Conservation (phyloP, 73 alveolate genomes). For the Paraurostyla sp. region DNA sequence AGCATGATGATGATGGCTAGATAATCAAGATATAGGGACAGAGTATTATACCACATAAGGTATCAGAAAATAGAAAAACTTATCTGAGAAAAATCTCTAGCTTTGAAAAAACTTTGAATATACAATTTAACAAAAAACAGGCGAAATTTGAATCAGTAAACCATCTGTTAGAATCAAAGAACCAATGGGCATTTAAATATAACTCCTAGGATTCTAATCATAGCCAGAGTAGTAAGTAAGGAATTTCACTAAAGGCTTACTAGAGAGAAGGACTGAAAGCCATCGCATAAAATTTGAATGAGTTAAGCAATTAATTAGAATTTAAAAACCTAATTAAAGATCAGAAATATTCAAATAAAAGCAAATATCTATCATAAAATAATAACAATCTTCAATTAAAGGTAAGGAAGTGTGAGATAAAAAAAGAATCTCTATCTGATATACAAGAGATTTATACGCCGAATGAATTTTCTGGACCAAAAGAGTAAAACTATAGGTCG, state of each 20-base stretch:
- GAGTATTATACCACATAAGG: too few species aligned
- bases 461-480: neutral
- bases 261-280: slow-evolving; percentile 6
- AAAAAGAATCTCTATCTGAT: slow-evolving; percentile 13
- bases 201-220: neutral
- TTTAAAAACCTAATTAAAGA: slow-evolving; percentile 3
- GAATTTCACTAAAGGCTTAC: neutral
- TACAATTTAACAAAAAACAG: neutral
- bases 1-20: too few species aligned
- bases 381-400: neutral
- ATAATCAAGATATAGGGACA: too few species aligned
- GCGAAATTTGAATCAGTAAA: neutral
- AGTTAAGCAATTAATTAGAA: slow-evolving; percentile 1
- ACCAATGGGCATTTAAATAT: slow-evolving; percentile 4
- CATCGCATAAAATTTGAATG: slow-evolving; percentile 22
- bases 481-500: neutral
- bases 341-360: slow-evolving; percentile 8
- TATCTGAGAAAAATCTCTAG: slow-evolving; percentile 2
- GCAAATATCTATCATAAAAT: neutral
- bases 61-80: too few species aligned
- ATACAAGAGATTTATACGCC: neutral
- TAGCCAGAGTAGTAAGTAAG: neutral
- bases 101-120: neutral
- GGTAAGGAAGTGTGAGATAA: neutral
- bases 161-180: neutral